Conservation (phyloP, 257 asterid genomes). For the Solanum etuberosum region DNA sequence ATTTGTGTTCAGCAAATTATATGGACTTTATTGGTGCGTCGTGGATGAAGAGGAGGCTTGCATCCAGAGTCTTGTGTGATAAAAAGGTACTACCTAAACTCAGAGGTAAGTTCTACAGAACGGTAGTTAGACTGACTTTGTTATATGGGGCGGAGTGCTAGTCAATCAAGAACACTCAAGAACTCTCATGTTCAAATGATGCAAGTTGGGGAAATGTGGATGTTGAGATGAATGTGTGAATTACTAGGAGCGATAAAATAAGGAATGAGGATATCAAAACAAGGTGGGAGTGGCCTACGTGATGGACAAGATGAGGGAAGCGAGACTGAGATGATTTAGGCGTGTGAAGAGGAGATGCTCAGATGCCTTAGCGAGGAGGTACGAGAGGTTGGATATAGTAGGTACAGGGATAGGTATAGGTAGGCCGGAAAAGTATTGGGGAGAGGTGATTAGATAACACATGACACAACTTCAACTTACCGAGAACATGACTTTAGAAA, state of each 20-base stretch:
- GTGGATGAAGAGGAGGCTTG: neutral
- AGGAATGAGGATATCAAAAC: neutral
- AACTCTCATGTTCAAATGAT: neutral
- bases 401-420: neutral
- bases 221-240: neutral
- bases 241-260: neutral
- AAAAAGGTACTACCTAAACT: neutral
- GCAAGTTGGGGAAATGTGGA: neutral
- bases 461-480: neutral
- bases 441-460: neutral
- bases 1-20: neutral
- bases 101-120: neutral
- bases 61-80: neutral
- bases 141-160: neutral
- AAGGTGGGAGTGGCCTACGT: neutral
- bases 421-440: neutral
- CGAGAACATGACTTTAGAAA: neutral
- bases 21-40: neutral
- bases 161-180: neutral
- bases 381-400: neutral
- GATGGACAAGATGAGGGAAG: neutral
- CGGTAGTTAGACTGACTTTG: neutral
- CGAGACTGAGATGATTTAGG: neutral
- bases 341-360: neutral
- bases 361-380: neutral